phyloP scores from a whole-genome alignment of 768 basidiomycete genomes.

The Filobasidium floriforme region DNA sequence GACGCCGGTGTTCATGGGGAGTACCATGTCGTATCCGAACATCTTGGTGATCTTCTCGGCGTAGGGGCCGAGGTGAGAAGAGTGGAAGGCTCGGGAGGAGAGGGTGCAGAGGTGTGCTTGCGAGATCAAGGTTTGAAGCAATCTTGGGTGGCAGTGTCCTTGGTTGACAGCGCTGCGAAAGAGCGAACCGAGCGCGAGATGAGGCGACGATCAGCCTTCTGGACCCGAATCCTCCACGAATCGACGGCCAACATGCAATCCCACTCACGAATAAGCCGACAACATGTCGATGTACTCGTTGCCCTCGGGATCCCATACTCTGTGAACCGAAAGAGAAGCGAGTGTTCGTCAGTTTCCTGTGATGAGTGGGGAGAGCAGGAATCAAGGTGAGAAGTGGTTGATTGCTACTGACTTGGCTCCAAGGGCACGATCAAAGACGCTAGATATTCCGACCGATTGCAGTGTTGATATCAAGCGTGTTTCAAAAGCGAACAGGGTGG shows the following conservation, averaged over 20 bases:
- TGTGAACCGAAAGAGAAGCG: slow-evolving; percentile 31
- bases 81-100: slow-evolving; percentile 94
- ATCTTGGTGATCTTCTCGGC: slow-evolving; percentile 72
- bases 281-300: slow-evolving; percentile 96
- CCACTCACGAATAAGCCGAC: slow-evolving; percentile 83
- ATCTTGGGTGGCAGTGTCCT: slow-evolving; percentile 87
- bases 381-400: slow-evolving; percentile 22
- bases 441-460: slow-evolving; percentile 17
- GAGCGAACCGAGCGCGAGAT: background rate
- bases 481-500: background rate
- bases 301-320: slow-evolving; percentile 92
- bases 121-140: slow-evolving; percentile 67
- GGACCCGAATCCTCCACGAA: slow-evolving; percentile 18
- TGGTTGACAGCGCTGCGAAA: slow-evolving; percentile 74
- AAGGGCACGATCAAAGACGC: slow-evolving; percentile 77
- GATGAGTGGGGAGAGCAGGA: slow-evolving; percentile 14
- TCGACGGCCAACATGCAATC: too few relatives aligned
- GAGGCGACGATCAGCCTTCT: slow-evolving; percentile 11
- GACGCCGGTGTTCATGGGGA: slow-evolving; percentile 98
- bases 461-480: too few relatives aligned
- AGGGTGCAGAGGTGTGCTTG: slow-evolving; percentile 88
- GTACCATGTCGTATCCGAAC: slow-evolving; percentile 88
- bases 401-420: slow-evolving; percentile 71
- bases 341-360: slow-evolving; percentile 6
- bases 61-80: slow-evolving; percentile 80